Base-by-base conservation (phyloP, 371 early-diverging fungal species). In the Mortierella sp. region DNA sequence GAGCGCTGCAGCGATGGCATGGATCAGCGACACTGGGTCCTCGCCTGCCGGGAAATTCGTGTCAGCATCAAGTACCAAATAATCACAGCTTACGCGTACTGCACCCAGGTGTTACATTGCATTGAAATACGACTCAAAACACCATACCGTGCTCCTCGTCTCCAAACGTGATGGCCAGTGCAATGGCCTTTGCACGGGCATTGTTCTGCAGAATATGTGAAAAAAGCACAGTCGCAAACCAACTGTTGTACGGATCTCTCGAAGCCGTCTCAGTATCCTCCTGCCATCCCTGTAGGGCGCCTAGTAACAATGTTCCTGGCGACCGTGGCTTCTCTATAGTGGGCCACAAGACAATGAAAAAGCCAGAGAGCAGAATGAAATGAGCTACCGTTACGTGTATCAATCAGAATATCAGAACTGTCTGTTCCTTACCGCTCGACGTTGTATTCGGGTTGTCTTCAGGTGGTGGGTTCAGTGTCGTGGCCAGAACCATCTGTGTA, bases 181-280 rank as follows among this genome's bases (percentile, higher is more conserved):
- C 94, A 31, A 91, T 81, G 32, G 87, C 80, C 71, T 98, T 94
- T 39, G 93, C 88, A 24, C 86, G 82, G 7, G 82, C 79, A 63
- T 96, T 94, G 50, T 87, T 88, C 42, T 81, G 75, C 12, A 97
- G 73, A 32, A 94, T 84, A 48, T 93, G 92, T 2, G 93, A 89
- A 26, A 97, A 80, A 26, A 96, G 80, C 26, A 90, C 85, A 0
- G 93, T 88, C 1, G 97, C 92, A 80, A 96, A 95, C 97, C 97
- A 97, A 4, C 88, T 82, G 24, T 88, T 88, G 75, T 93, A 94
- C 15, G 95, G 93, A 58, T 98, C 97, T 21, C 84, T 79, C 24
- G 78, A 67, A 0, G 87, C 83, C 26, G 83, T 30, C 32, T 57
- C 70, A 0, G 23, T 30, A 19, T 70, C 66, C 6, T 76, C 79